These are phyloP conservation scores for Albugo laibachii DNA, from an alignment of 352 stramenopile species.

Conservation along the genomic window DNA sequence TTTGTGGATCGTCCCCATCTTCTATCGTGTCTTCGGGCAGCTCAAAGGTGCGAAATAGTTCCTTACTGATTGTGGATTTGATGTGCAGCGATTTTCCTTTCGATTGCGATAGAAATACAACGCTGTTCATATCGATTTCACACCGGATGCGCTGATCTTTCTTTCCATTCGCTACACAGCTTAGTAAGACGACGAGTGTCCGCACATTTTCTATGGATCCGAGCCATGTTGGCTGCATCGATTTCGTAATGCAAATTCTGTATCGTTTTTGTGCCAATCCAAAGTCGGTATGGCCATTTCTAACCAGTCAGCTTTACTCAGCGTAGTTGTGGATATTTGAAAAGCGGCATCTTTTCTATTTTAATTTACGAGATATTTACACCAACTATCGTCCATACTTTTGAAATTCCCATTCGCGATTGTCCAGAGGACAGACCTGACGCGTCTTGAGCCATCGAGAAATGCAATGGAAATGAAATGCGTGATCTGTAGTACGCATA, in stretches of 20 bases:
- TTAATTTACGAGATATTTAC: neutral
- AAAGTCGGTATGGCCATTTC: too few relatives aligned
- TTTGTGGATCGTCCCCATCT: conserved; percentile 15
- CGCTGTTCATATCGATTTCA: conserved; percentile 34
- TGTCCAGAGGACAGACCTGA: conserved; percentile 97
- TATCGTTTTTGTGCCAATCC: too few relatives aligned
- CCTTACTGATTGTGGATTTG: conserved; percentile 55
- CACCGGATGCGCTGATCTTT: conserved; percentile 65
- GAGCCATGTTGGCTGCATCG: too few relatives aligned
- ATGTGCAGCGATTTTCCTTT: conserved; percentile 75
- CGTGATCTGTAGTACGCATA: conserved; percentile 76
- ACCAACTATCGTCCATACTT: conserved; percentile 81
- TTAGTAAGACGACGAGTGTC: conserved; percentile 48
- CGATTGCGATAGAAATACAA: conserved; percentile 65
- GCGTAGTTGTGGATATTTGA: too few relatives aligned
- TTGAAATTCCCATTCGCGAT: conserved; percentile 99
- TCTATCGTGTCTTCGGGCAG: conserved; percentile 13
- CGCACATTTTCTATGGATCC: conserved; percentile 22
- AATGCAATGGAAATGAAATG: conserved; percentile 99
- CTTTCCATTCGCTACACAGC: conserved; percentile 35
- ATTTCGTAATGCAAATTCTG: too few relatives aligned
- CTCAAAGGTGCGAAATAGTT: conserved; percentile 55
- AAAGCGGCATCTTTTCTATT: too few relatives aligned
- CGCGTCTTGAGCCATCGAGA: conserved; percentile 98
- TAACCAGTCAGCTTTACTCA: too few relatives aligned